phyloP scores from a whole-genome alignment of 768 basidiomycete species.

The Gyrodon lividus region DNA sequence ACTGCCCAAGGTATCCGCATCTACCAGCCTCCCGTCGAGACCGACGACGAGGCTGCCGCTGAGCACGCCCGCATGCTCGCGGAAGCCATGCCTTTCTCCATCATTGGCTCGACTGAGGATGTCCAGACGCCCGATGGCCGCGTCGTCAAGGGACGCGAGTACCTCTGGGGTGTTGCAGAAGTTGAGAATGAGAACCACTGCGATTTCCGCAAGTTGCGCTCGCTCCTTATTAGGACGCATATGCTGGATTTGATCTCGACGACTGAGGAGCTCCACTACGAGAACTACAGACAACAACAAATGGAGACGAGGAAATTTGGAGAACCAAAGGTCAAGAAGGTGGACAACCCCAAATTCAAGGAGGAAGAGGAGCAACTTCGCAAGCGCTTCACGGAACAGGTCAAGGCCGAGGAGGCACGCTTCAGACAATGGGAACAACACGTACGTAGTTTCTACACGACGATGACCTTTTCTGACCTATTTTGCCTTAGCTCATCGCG shows the following conservation, averaged over 20 bases:
- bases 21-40: conserved; percentile 90
- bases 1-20: conserved; percentile 90
- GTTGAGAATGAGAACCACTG: conserved; percentile 99
- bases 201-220: conserved; percentile 97
- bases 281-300: conserved; percentile 96
- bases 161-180: conserved; percentile 99
- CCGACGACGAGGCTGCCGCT: conserved; percentile 80
- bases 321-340: conserved; percentile 97
- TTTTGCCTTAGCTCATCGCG: conserved; percentile 77
- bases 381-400: conserved; percentile 99
- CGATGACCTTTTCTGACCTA: conserved; percentile 15
- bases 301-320: conserved; percentile 99
- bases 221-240: conserved; percentile 93
- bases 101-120: conserved; percentile 96
- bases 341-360: conserved; percentile 99
- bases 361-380: conserved; percentile 97
- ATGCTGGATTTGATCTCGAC: conserved; percentile 98
- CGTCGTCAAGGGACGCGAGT: conserved; percentile 94
- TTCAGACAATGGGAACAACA: conserved; percentile 99
- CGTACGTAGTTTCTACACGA: conserved; percentile 45
- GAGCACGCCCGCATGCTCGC: conserved; percentile 86
- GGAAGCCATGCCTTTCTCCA: conserved; percentile 97
- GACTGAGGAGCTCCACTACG: conserved; percentile 94
- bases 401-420: conserved; percentile 95
- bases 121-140: conserved; percentile 90